Percentiles rank a stretch among this genome's conserved stretches.
Evolutionary conservation across 169 alveolate species (phyloP).

Genomic region (Perkinsus marinus): DNA sequence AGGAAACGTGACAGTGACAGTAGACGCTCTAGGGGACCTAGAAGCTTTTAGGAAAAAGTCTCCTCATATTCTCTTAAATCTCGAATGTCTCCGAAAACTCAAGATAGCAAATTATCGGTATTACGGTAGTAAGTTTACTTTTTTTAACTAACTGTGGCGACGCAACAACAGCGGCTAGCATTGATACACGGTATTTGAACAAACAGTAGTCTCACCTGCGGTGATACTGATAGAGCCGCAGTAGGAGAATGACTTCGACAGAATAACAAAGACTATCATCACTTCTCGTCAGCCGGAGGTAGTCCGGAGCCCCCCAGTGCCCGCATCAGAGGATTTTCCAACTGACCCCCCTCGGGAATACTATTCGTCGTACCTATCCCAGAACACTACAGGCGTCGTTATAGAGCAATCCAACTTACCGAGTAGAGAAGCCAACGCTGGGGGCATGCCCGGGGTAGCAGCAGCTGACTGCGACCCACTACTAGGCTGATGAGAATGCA

Average conservation of each 20-base stretch:
- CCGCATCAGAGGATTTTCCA: background rate
- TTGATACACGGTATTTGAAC: background rate
- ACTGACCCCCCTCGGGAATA: background rate
- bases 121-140: too few species aligned
- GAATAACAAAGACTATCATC: too few species aligned
- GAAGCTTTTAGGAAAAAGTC: too few species aligned
- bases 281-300: background rate
- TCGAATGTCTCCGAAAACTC: too few species aligned
- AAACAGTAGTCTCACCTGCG: background rate
- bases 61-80: too few species aligned
- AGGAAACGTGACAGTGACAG: too few species aligned
- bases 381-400: background rate
- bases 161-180: background rate
- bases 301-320: background rate
- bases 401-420: background rate
- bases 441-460: background rate
- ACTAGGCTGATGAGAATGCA: background rate
- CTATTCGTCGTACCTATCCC: background rate
- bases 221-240: background rate
- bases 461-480: background rate
- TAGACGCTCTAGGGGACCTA: too few species aligned
- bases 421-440: background rate
- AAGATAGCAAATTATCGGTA: background rate
- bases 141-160: background rate
- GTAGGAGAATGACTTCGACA: background rate